Evolutionary conservation across 2,329 filamentous ascomycete genomes (phyloP).

Genomic region (Stagonosporopsis rhizophila): DNA sequence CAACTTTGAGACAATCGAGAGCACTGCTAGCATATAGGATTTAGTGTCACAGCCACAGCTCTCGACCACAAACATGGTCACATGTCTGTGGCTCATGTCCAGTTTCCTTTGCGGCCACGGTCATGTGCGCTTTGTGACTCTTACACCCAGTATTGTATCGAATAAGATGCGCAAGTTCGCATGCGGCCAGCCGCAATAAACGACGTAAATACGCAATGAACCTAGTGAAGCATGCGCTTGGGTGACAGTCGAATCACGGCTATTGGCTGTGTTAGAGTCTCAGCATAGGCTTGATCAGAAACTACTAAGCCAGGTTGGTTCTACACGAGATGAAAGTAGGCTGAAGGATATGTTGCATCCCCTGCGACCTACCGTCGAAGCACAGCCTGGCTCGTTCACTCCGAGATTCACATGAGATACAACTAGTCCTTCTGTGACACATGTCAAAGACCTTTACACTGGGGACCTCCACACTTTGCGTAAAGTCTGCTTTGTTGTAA

Average conservation of each 20-base stretch:
- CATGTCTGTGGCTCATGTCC: constrained; percentile 27
- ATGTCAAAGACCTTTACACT: background rate
- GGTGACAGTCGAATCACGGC: background rate
- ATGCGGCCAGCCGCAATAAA: constrained; percentile 6
- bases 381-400: background rate
- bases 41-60: constrained; percentile 30
- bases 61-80: constrained; percentile 20
- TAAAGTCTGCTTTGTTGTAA: constrained; percentile 24
- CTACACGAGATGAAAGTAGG: background rate
- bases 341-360: background rate
- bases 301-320: background rate
- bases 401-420: background rate
- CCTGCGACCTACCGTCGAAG: background rate
- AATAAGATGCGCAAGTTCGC: constrained; percentile 28
- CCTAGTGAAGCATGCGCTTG: background rate
- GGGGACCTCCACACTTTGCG: constrained; percentile 7
- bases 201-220: background rate
- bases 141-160: constrained; percentile 25
- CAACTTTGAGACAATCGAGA: constrained; percentile 2
- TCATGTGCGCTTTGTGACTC: constrained; percentile 9
- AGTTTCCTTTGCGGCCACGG: constrained; percentile 9
- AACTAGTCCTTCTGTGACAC: background rate
- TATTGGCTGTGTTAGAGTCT: background rate
- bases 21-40: background rate
- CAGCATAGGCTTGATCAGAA: background rate